Conservation (phyloP, 805 yeast species). For the Monosporozyma servazzii region DNA sequence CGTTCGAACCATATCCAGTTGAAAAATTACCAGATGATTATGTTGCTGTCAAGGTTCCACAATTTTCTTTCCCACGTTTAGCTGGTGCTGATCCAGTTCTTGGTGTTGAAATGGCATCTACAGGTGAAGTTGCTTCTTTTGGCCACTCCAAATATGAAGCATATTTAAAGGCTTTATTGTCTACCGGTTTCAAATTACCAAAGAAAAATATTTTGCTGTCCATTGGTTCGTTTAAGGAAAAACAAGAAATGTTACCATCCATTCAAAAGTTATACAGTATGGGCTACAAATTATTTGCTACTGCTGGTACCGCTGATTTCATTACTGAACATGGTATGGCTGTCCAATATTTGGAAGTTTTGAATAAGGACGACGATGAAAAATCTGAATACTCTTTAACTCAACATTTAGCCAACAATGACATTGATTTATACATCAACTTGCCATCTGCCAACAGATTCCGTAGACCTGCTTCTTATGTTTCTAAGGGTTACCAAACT, state of each 20-base stretch:
- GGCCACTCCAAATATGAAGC: slow-evolving; percentile 97
- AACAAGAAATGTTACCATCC: slow-evolving; percentile 84
- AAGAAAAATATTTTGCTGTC: slow-evolving; percentile 90
- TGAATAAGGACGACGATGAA: slow-evolving; percentile 65
- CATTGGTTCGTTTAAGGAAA: slow-evolving; percentile 94
- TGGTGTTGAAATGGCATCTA: slow-evolving; percentile 98
- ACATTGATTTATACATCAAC: slow-evolving; percentile 93
- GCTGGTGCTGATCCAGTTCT: slow-evolving; percentile 97
- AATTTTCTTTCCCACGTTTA: slow-evolving; percentile 91
- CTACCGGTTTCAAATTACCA: slow-evolving; percentile 93
- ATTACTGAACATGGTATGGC: slow-evolving; percentile 91
- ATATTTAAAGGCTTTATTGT: slow-evolving; percentile 83
- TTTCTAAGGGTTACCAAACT: slow-evolving; percentile 93
- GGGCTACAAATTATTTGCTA: slow-evolving; percentile 89
- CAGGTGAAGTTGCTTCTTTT: slow-evolving; percentile 97
- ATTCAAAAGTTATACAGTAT: slow-evolving; percentile 69
- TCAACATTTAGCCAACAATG: slow-evolving; percentile 91
- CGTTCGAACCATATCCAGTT: slow-evolving; percentile 83
- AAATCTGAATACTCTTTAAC: slow-evolving; percentile 91
- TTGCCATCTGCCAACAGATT: slow-evolving; percentile 94
- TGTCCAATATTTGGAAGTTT: slow-evolving; percentile 87
- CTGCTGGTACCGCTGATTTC: slow-evolving; percentile 98
- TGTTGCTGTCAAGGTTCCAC: slow-evolving; percentile 95
- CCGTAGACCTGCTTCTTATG: slow-evolving; percentile 97
- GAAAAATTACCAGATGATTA: slow-evolving; percentile 84